Percentiles rank a stretch among this genome's conserved stretches.
Evolutionary conservation across 179 eudicot genomes (phyloP).

Genomic region (Gypsophila paniculata): DNA sequence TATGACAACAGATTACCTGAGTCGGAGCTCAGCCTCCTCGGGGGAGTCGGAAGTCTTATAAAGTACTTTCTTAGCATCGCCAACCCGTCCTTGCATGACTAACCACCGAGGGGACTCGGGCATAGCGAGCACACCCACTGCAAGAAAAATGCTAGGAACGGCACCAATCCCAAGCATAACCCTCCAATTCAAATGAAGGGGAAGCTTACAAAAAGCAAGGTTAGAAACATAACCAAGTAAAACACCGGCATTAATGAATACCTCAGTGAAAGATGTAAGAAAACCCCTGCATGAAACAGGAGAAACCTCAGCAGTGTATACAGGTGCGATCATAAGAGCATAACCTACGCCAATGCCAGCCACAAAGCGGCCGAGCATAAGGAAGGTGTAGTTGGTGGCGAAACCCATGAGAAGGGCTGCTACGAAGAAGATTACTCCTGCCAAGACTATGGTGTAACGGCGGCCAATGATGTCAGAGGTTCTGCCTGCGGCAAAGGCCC

Average conservation of each 20-base stretch:
- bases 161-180: slow-evolving; percentile 69
- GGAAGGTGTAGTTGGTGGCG: slow-evolving; percentile 58
- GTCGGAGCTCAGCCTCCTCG: slow-evolving; percentile 49
- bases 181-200: slow-evolving; percentile 50
- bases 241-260: slow-evolving; percentile 58
- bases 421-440: slow-evolving; percentile 57
- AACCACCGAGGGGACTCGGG: slow-evolving; percentile 84
- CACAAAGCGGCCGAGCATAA: slow-evolving; percentile 70
- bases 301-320: slow-evolving; percentile 69
- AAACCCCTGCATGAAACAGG: slow-evolving; percentile 63
- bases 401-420: slow-evolving; percentile 70
- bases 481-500: slow-evolving; percentile 61
- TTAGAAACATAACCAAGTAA: slow-evolving; percentile 54
- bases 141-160: slow-evolving; percentile 45
- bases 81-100: slow-evolving; percentile 55
- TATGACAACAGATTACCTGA: slow-evolving; percentile 19
- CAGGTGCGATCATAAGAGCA: slow-evolving; percentile 83
- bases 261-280: slow-evolving; percentile 69
- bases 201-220: slow-evolving; percentile 46
- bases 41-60: slow-evolving; percentile 49
- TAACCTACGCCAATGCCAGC: slow-evolving; percentile 72
- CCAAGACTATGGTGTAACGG: slow-evolving; percentile 63
- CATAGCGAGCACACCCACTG: slow-evolving; percentile 55
- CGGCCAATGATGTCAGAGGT: slow-evolving; percentile 79
- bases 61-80: slow-evolving; percentile 51